Evolutionary conservation across 1,284 basidiomycete genomes (phyloP).

Genomic region (Tremellales sp.): DNA sequence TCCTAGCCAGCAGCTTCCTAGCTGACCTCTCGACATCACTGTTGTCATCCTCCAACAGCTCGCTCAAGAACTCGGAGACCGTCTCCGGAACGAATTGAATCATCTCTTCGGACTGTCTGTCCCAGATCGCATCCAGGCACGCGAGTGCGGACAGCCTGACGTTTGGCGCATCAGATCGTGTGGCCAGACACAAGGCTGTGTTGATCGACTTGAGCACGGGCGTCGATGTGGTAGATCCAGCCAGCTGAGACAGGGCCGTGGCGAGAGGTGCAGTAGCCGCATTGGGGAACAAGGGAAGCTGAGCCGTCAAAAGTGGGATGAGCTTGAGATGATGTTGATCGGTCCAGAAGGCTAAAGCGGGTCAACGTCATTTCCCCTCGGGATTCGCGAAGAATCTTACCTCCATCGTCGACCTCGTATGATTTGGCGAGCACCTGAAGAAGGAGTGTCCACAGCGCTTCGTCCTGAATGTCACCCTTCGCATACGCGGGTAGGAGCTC

Average conservation of each 20-base stretch:
- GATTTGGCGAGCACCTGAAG: constrained; percentile 65
- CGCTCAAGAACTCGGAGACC: constrained; percentile 51
- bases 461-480: constrained; percentile 30
- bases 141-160: constrained; percentile 66
- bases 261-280: constrained; percentile 38
- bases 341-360: constrained; percentile 70
- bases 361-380: background rate
- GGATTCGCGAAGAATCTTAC: constrained; percentile 50
- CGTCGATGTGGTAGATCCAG: constrained; percentile 57
- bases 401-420: constrained; percentile 73
- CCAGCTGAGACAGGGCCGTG: constrained; percentile 56
- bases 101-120: constrained; percentile 57
- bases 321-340: constrained; percentile 69
- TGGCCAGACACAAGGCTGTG: constrained; percentile 77
- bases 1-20: constrained; percentile 46
- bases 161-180: constrained; percentile 69
- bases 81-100: constrained; percentile 54
- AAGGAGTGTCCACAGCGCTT: constrained; percentile 61
- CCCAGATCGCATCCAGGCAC: constrained; percentile 72
- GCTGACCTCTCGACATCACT: constrained; percentile 47
- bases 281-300: constrained; percentile 56
- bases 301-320: constrained; percentile 58
- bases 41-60: constrained; percentile 53
- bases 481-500: constrained; percentile 60
- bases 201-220: constrained; percentile 72